A percentile compares a stretch with the other conserved stretches of the same genome.
phyloP scores from a whole-genome alignment of 768 basidiomycete genomes.

The Serendipita indica region DNA sequence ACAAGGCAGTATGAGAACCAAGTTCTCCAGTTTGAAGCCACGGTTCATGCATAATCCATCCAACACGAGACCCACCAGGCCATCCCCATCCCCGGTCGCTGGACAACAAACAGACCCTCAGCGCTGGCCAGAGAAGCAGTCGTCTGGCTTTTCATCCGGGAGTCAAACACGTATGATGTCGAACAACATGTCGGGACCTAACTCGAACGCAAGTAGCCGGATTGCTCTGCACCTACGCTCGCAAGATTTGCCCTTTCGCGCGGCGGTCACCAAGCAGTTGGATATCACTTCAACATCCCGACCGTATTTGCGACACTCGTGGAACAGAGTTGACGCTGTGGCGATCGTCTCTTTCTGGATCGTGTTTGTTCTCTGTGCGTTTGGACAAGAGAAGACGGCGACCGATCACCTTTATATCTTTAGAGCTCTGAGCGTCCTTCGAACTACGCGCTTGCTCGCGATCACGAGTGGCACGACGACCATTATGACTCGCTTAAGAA shows the following conservation, averaged over 20 bases:
- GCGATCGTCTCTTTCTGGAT: slow-evolving; percentile 84
- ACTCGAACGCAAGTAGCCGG: not conserved
- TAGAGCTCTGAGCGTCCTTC: slow-evolving; percentile 71
- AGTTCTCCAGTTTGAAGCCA: not conserved
- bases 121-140: not conserved
- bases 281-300: slow-evolving; percentile 35
- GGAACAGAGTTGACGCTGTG: slow-evolving; percentile 80
- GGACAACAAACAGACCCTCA: not conserved
- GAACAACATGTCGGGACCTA: not conserved
- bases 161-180: not conserved
- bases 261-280: slow-evolving; percentile 5
- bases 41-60: not conserved
- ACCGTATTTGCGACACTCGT: slow-evolving; percentile 85
- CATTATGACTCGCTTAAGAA: slow-evolving; percentile 88
- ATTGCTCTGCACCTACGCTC: not conserved
- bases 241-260: not conserved
- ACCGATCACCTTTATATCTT: slow-evolving; percentile 69
- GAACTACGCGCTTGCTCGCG: slow-evolving; percentile 67
- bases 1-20: not conserved
- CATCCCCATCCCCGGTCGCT: not conserved
- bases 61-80: not conserved
- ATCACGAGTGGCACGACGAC: slow-evolving; percentile 88
- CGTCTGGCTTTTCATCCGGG: not conserved
- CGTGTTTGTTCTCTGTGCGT: slow-evolving; percentile 52
- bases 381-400: slow-evolving; percentile 47